phyloP scores from a whole-genome alignment of 164 flowering plant species.

The Protea cynaroides region DNA sequence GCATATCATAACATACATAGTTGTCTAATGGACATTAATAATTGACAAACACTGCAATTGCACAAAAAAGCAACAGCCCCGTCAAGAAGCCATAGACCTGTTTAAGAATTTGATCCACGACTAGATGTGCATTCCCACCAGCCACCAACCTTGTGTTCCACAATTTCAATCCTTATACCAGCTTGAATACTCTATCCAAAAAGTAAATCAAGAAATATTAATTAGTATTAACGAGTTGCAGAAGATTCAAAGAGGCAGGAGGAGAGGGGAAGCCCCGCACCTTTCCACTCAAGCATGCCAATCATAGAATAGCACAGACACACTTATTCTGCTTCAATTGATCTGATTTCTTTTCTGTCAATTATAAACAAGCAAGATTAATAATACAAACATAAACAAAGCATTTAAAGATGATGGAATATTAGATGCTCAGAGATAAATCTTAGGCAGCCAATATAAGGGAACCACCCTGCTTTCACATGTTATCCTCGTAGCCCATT shows the following conservation, averaged over 20 bases:
- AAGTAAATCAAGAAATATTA: neutral
- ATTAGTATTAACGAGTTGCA: neutral
- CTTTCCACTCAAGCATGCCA: slow-evolving; percentile 10
- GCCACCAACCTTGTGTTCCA: neutral
- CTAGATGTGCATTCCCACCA: neutral
- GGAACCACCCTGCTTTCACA: neutral
- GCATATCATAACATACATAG: too few relatives aligned
- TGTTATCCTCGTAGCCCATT: too few relatives aligned
- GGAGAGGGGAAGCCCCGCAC: neutral
- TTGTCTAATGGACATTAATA: too few relatives aligned
- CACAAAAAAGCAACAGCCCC: neutral
- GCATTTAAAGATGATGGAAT: neutral
- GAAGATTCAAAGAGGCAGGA: neutral
- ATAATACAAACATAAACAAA: neutral
- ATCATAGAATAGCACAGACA: slow-evolving; percentile 58
- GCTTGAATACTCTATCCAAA: neutral
- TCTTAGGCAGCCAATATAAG: too few relatives aligned
- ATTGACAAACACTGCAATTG: neutral
- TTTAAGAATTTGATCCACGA: neutral
- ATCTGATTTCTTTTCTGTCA: slow-evolving; percentile 53
- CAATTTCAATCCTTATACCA: neutral
- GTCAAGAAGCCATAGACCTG: neutral
- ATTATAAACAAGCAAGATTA: neutral
- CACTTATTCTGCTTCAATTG: slow-evolving; percentile 52
- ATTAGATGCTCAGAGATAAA: neutral